Conservation (phyloP, 805 yeast species). For the Candida pini region DNA sequence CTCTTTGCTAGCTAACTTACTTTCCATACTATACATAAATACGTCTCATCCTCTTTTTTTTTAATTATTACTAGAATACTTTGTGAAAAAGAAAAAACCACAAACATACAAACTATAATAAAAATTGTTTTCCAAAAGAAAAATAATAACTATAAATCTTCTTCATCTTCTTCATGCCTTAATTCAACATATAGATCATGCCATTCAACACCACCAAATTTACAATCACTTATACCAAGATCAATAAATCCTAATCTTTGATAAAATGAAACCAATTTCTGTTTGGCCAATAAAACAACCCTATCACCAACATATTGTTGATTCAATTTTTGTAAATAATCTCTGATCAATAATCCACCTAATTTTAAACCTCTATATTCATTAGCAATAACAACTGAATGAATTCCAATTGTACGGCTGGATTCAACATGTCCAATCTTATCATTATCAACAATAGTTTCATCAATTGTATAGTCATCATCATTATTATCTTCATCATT, state of each 20-base stretch:
- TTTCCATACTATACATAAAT: no score
- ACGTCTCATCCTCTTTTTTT: background rate
- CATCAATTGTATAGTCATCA: conserved; percentile 6
- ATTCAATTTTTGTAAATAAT: conserved; percentile 82
- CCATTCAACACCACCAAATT: conserved; percentile 58
- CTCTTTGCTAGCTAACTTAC: no score
- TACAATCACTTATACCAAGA: conserved; percentile 57
- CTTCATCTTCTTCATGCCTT: conserved; percentile 40
- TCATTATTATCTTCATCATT: background rate
- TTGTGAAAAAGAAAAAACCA: background rate
- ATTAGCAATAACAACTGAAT: conserved; percentile 73
- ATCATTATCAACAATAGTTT: conserved; percentile 14
- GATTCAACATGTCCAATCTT: conserved; percentile 65
- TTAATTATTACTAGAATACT: background rate
- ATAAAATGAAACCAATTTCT: conserved; percentile 67
- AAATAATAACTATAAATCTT: conserved; percentile 17
- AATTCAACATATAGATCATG: conserved; percentile 43
- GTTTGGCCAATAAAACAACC: conserved; percentile 69
- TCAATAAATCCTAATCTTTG: conserved; percentile 74
- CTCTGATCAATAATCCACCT: conserved; percentile 79
- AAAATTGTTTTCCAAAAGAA: no score
- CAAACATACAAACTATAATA: background rate
- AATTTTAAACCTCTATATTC: conserved; percentile 75
- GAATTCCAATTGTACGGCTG: conserved; percentile 72
- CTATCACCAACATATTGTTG: conserved; percentile 82